Percentiles rank a stretch among this genome's conserved stretches.
Conservation (phyloP, 78 protist species). For the Monosiga brevicollis region DNA sequence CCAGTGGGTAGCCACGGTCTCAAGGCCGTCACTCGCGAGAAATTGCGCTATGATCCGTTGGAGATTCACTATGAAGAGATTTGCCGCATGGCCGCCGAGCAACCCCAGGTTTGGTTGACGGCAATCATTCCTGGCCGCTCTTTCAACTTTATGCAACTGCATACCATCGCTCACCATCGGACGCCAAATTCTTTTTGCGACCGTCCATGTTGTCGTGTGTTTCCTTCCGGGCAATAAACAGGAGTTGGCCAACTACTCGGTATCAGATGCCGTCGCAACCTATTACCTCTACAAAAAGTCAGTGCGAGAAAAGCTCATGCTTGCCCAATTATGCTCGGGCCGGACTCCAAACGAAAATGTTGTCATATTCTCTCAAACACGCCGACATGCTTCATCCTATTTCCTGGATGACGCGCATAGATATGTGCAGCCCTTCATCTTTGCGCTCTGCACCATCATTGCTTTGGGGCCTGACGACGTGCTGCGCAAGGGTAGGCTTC, state of each 20-base stretch:
- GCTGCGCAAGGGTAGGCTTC: constrained; percentile 91
- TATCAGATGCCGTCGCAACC: constrained; percentile 99
- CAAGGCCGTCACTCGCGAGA: constrained; percentile 7
- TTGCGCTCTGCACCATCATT: constrained; percentile 93
- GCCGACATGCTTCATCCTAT: too few species aligned
- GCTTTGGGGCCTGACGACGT: constrained; percentile 96
- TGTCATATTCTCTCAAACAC: too few species aligned
- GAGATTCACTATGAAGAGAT: constrained; percentile 98
- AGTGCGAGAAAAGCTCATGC: background rate
- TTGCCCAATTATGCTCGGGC: too few species aligned
- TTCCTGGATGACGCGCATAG: too few species aligned
- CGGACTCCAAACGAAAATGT: too few species aligned
- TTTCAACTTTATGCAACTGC: too few species aligned
- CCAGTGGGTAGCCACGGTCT: constrained; percentile 96
- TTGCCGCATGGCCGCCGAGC: constrained; percentile 72
- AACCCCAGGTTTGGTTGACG: constrained; percentile 28
- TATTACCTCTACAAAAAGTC: constrained; percentile 86
- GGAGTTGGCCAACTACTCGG: constrained; percentile 93
- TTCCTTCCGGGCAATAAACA: too few species aligned
- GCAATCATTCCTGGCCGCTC: too few species aligned
- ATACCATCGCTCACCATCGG: too few species aligned
- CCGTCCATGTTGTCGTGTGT: too few species aligned
- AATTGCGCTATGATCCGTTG: constrained; percentile 80
- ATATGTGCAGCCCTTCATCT: constrained; percentile 97
- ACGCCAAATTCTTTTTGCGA: too few species aligned